Base-by-base conservation (phyloP, 768 basidiomycete genomes). In the Russula abietina region DNA sequence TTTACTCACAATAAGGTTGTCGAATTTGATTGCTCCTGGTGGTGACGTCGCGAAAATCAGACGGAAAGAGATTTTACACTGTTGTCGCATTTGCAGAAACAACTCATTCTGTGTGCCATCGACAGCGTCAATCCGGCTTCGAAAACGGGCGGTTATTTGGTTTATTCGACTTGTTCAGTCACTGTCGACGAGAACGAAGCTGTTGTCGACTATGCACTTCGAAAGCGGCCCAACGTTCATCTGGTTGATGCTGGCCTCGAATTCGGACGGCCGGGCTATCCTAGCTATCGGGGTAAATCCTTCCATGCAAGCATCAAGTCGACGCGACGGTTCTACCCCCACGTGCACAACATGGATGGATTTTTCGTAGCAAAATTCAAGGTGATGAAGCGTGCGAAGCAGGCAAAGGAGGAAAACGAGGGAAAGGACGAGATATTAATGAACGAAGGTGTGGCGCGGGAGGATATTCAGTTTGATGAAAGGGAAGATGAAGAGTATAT, bases 331-430 rank as follows among this genome's bases (percentile, higher is more conserved):
- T 96, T 93, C 74, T 96, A 94, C 72, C 91, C 95, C 17, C 95
- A 98, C 74, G 94, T 97, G 69, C 95, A 98, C 77, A 99, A 99
- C 75, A 97, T 98, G 95, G 97, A 99, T 73, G 97, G 97, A 6
- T 99, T 99, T 81, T 99, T 83, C 74, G 95, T 98, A 59, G 96
- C 96, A 62, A 98, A 98, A 75, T 92, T 99, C 82, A 95, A 91
- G 75, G 87, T 98, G n/a, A 88, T 85, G 72, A 91, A 85, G 75
- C 81, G 87, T 62, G 71, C 76, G 53, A 94, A 89, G 76, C 70
- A 61, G 39, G 70, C 70, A 43, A 73, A 73, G 52, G 66, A 66
- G 9, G 73, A 70, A 38, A 76, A 74, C 33, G 73, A 69, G 43
- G 70, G 55, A n/a, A 61, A 19, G 2, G 61, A 59, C 30, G 71